Percentiles rank a stretch among this genome's conserved stretches.
Evolutionary conservation across 2,329 filamentous ascomycete species (phyloP).

Genomic region (Tolypocladium cylindrosporum): DNA sequence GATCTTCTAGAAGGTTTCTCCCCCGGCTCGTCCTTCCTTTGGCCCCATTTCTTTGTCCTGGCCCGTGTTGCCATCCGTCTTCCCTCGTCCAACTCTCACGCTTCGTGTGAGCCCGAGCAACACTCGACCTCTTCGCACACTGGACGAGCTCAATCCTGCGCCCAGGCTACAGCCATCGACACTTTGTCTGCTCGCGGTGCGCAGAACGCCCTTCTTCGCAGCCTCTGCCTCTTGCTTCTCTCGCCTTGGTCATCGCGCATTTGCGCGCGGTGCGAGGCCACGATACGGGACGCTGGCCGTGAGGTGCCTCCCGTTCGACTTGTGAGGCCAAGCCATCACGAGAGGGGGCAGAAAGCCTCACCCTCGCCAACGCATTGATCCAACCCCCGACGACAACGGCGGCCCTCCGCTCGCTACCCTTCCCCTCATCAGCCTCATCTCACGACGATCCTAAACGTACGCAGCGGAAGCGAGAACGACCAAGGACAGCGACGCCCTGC

Average conservation of each 20-base stretch:
- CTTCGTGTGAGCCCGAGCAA: neutral
- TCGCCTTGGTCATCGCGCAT: neutral
- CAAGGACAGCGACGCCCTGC: neutral
- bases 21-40: conserved; percentile 4
- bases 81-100: neutral
- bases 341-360: neutral
- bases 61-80: neutral
- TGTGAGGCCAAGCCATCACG: neutral
- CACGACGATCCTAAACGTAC: neutral
- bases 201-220: neutral
- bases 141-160: neutral
- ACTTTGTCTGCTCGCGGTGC: neutral
- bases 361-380: neutral
- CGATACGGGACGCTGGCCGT: neutral
- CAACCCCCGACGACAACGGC: neutral
- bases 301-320: neutral
- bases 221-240: neutral
- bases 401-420: neutral
- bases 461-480: neutral
- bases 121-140: neutral
- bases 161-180: neutral
- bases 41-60: conserved; percentile 3
- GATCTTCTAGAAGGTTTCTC: conserved; percentile 1
- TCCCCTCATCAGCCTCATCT: neutral
- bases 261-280: neutral